Percentiles rank a stretch among this genome's conserved stretches.
phyloP scores from a whole-genome alignment of 441 rosid species.

The Arabidopsis lyrata region DNA sequence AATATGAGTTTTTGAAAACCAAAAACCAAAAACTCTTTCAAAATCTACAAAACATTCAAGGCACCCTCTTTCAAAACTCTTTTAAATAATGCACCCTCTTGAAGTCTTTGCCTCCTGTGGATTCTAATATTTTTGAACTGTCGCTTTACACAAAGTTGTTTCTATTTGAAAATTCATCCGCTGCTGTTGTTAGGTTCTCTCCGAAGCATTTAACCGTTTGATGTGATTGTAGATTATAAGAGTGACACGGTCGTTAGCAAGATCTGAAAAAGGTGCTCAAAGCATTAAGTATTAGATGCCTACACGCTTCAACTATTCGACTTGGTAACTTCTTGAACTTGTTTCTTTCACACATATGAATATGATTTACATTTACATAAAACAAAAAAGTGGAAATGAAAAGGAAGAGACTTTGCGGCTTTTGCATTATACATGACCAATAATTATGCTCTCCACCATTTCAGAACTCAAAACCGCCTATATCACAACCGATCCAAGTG shows the following conservation, averaged over 20 bases:
- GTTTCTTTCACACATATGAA: constrained; percentile 9
- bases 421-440: constrained; percentile 49
- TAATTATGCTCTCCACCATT: constrained; percentile 59
- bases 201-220: constrained; percentile 41
- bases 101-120: constrained; percentile 36
- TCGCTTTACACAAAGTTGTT: constrained; percentile 43
- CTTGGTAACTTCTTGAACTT: constrained; percentile 38
- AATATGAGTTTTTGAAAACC: too few relatives aligned
- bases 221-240: constrained; percentile 37
- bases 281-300: constrained; percentile 27
- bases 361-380: constrained; percentile 27
- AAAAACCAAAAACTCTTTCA: too few relatives aligned
- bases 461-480: constrained; percentile 35
- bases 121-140: constrained; percentile 38
- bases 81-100: constrained; percentile 21
- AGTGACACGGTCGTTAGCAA: constrained; percentile 29
- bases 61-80: too few relatives aligned
- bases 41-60: too few relatives aligned
- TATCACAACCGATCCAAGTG: constrained; percentile 42
- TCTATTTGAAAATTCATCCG: constrained; percentile 26
- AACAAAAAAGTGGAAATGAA: constrained; percentile 35
- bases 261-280: constrained; percentile 4
- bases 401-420: constrained; percentile 46
- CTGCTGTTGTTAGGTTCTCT: constrained; percentile 33
- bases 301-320: constrained; percentile 25